Base-by-base conservation (phyloP, 371 early-diverging fungal species). In the Mortierella sp. region DNA sequence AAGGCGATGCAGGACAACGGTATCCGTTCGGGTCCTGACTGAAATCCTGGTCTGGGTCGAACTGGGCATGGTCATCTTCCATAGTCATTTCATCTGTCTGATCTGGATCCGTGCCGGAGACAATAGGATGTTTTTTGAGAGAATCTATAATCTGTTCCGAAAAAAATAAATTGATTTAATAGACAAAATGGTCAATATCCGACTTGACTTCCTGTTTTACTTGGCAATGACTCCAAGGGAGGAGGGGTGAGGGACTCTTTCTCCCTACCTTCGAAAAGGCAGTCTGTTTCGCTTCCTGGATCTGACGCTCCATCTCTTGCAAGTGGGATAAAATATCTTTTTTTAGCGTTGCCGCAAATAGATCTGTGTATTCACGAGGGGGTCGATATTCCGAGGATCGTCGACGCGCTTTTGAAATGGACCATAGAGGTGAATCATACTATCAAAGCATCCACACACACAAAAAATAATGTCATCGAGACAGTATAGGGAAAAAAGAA, bases 381-480 rank as follows among this genome's bases (percentile, higher is more conserved):
- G 16, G 29, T 9, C 60, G 67, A 7, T 59, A 46, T 46, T 58
- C 60, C 50, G 57, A 60, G 0, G 76, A 71, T 4, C 60, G 64
- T 47, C 64, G 66, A 19, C 70, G 62, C 0, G 48, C 16, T 16
- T 45, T 70, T 5, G 76, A 53, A 14, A 59, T 57, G 0, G 71
- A 75, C 76, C 76, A 75, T 7, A 75, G 19, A 0, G 76, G 76
- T 5, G 76, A 75, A 37, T 37, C 37, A 37, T 37, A 37, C 37
- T 4, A 70, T 67, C 43, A 47, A 12, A 23, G 23, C 48, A 48
- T 26, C n/a, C 28, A 37, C 37, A n/a, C n/a, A n/a, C n/a, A n/a
- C n/a, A n/a, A n/a, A n/a, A n/a, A n/a, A n/a, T n/a, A 37, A 9
- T 37, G 37, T 9, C 37, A 37, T 37, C n/a, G n/a, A n/a, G n/a